These are phyloP conservation scores for Pelargonium australe DNA, from an alignment of 441 rosid genomes.

Conservation along the genomic window DNA sequence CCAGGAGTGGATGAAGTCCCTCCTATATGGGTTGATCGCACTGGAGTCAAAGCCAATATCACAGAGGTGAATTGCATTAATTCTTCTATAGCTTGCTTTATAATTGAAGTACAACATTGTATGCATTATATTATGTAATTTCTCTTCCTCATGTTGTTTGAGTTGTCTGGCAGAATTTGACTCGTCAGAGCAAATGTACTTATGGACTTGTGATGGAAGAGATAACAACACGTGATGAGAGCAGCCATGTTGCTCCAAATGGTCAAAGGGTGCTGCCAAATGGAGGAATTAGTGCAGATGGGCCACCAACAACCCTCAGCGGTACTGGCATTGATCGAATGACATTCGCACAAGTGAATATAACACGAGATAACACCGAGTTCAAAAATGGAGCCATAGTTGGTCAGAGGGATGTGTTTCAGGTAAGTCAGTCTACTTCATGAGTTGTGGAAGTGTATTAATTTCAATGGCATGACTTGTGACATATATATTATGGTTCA, in stretches of 20 bases:
- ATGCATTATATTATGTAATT: conserved; percentile 5
- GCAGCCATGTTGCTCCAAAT: conserved; percentile 71
- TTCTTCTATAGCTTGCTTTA: not conserved
- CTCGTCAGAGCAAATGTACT: conserved; percentile 94
- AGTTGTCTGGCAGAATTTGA: conserved; percentile 61
- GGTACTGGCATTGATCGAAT: conserved; percentile 90
- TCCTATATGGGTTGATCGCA: conserved; percentile 97
- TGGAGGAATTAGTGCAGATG: conserved; percentile 98
- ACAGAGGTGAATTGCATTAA: conserved; percentile 61
- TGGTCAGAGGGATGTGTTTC: conserved; percentile 89
- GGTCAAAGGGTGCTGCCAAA: conserved; percentile 92
- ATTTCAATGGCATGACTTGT: not conserved
- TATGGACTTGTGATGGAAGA: conserved; percentile 98
- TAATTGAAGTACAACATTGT: not conserved
- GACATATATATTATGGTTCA: too few species aligned
- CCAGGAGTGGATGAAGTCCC: conserved; percentile 97
- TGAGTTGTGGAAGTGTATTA: not conserved
- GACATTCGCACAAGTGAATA: conserved; percentile 87
- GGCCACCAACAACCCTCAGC: conserved; percentile 96
- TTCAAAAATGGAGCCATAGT: conserved; percentile 89
- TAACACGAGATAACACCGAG: conserved; percentile 90
- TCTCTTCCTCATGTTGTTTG: conserved; percentile 17
- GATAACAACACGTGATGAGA: conserved; percentile 93
- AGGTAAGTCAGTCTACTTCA: conserved; percentile 42
- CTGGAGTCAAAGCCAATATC: conserved; percentile 85